Percentiles rank a stretch among this genome's conserved stretches.
These are phyloP conservation scores for Fusarium abutilonis DNA, from an alignment of 2,329 filamentous ascomycete genomes.

Conservation along the genomic window DNA sequence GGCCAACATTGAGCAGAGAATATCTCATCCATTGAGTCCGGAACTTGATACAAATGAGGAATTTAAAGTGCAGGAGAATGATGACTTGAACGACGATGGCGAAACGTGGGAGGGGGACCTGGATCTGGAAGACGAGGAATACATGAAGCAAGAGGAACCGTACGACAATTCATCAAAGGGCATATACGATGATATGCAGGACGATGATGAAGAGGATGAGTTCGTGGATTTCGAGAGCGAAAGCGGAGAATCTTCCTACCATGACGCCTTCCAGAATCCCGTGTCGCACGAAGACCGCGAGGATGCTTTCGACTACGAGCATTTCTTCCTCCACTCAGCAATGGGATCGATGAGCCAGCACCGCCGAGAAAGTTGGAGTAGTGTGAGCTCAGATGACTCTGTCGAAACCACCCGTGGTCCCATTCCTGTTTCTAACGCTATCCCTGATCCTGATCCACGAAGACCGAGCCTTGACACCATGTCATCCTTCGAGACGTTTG, in stretches of 20 bases:
- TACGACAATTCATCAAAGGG: conserved; percentile 38
- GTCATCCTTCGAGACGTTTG: conserved; percentile 65
- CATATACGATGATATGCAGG: conserved; percentile 34
- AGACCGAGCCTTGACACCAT: conserved; percentile 61
- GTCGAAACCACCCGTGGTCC: conserved; percentile 68
- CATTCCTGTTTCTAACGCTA: conserved; percentile 20
- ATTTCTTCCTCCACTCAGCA: conserved; percentile 93
- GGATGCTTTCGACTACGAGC: conserved; percentile 95
- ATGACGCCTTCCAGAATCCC: conserved; percentile 67
- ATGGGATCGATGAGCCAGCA: conserved; percentile 76
- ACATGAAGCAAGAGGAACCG: conserved; percentile 36
- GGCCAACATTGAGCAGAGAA: not conserved
- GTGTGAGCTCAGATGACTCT: conserved; percentile 68
- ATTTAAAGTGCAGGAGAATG: conserved; percentile 16
- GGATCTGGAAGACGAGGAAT: conserved; percentile 13
- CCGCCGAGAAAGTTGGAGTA: conserved; percentile 57
- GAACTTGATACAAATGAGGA: conserved; percentile 33
- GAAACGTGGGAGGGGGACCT: conserved; percentile 28
- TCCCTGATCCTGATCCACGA: conserved; percentile 42
- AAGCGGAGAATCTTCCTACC: conserved; percentile 70
- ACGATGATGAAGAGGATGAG: conserved; percentile 50
- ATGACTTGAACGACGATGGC: conserved; percentile 50
- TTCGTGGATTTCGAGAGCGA: conserved; percentile 64
- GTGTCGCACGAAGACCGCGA: conserved; percentile 90
- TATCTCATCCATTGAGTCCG: not conserved